Conservation (phyloP, 768 basidiomycete species). For the Mycena filopes region DNA sequence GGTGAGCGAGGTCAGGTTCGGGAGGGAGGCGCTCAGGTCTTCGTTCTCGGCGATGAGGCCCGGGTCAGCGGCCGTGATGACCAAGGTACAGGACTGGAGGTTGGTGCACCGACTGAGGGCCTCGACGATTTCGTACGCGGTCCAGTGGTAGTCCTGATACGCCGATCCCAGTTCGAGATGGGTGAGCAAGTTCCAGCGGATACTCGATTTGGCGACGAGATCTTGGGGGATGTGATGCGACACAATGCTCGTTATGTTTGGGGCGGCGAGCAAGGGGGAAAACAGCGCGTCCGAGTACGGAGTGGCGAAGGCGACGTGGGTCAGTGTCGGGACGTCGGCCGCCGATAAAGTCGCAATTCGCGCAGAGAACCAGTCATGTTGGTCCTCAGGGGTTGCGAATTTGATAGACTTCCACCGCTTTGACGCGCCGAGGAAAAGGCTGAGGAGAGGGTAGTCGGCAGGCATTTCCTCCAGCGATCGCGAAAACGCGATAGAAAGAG, state of each 20-base stretch:
- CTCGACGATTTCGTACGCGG: background rate
- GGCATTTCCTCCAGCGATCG: no score
- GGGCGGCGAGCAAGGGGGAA: background rate
- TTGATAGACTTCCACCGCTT: background rate
- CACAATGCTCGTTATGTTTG: background rate
- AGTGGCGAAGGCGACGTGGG: background rate
- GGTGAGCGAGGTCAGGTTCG: background rate
- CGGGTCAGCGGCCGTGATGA: background rate
- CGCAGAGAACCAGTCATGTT: background rate
- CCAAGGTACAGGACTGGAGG: slow-evolving; percentile 1
- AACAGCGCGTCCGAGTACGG: background rate
- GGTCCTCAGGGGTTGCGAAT: background rate
- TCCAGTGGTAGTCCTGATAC: no score
- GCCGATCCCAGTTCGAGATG: background rate
- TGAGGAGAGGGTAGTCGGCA: background rate
- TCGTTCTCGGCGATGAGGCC: background rate
- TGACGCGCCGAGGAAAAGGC: background rate
- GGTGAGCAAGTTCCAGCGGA: slow-evolving; percentile 1
- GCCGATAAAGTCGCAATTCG: background rate
- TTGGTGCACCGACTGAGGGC: background rate
- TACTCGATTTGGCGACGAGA: background rate
- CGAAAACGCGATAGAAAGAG: background rate
- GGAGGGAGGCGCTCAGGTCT: background rate
- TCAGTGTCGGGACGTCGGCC: background rate
- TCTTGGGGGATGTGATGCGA: background rate